Percentiles rank a stretch among this genome's conserved stretches.
Conservation (phyloP, 2,329 filamentous ascomycete species). For the Fusarium citri region DNA sequence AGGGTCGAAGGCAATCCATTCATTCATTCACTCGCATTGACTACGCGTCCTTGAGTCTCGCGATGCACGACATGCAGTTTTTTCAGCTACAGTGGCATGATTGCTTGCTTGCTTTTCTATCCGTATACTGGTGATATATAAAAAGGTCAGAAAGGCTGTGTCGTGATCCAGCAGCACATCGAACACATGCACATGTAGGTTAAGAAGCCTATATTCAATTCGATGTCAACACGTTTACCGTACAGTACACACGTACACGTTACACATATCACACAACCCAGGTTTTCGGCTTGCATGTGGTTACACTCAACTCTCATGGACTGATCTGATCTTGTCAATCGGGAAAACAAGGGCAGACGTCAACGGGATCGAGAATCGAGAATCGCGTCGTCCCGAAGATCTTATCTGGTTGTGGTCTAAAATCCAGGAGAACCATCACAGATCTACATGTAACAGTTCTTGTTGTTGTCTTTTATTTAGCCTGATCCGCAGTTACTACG, state of each 20-base stretch:
- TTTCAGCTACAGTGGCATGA: neutral
- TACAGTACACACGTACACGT: neutral
- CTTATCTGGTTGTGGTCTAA: constrained; percentile 19
- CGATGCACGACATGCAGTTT: constrained; percentile 14
- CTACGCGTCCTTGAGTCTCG: constrained; percentile 29
- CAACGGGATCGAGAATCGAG: constrained; percentile 3
- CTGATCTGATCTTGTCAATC: neutral
- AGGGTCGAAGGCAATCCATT: constrained; percentile 17
- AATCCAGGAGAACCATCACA: constrained; percentile 20
- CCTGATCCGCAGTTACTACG: constrained; percentile 11
- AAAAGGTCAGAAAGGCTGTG: constrained; percentile 15
- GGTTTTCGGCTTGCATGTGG: constrained; percentile 4
- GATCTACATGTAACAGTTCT: constrained; percentile 25
- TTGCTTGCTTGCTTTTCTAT: neutral
- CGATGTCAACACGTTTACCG: neutral
- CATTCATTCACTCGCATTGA: constrained; percentile 13
- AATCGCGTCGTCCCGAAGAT: constrained; percentile 25
- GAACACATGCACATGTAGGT: neutral
- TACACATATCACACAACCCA: constrained; percentile 15
- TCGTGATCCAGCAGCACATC: neutral
- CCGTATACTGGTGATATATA: constrained; percentile 3
- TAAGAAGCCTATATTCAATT: neutral
- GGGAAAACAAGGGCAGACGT: constrained; percentile 9
- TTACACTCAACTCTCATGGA: constrained; percentile 16
- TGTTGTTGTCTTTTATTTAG: neutral